These are phyloP conservation scores for Chrysochromulina parva DNA, from an alignment of 78 protist genomes.

Conservation along the genomic window DNA sequence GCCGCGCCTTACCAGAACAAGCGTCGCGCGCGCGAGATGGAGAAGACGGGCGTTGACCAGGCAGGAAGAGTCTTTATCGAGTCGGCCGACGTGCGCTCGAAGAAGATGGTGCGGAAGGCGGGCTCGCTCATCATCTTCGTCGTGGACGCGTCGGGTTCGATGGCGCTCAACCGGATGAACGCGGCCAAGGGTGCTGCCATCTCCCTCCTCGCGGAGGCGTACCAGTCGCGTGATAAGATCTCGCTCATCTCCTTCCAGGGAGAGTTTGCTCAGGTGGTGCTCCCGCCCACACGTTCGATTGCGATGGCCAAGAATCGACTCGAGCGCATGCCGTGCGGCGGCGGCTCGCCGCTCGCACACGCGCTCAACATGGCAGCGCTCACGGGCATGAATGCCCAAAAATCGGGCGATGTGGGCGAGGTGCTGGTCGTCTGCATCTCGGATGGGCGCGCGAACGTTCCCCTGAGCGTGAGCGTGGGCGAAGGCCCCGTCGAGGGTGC, in stretches of 20 bases:
- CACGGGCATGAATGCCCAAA: constrained; percentile 30
- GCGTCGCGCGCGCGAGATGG: constrained; percentile 9
- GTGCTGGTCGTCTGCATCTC: constrained; percentile 47
- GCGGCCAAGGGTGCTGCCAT: constrained; percentile 50
- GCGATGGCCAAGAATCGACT: constrained; percentile 46
- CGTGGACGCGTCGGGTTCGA: constrained; percentile 54
- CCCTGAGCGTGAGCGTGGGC: not conserved
- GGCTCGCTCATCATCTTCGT: constrained; percentile 51
- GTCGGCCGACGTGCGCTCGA: constrained; percentile 2
- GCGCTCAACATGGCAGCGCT: constrained; percentile 28
- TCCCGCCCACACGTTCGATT: constrained; percentile 53
- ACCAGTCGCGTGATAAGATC: constrained; percentile 51
- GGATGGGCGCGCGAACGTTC: constrained; percentile 59
- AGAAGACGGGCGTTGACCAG: too few relatives aligned
- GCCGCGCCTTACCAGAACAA: constrained; percentile 47
- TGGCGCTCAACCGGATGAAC: constrained; percentile 63
- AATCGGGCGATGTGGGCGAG: constrained; percentile 24
- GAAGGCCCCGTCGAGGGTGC: not conserved
- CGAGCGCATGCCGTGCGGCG: constrained; percentile 53
- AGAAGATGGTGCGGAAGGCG: constrained; percentile 53
- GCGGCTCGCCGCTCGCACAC: constrained; percentile 56
- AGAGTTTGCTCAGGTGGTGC: constrained; percentile 19
- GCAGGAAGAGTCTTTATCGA: not conserved
- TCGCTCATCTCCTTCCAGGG: constrained; percentile 41
- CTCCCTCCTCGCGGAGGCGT: constrained; percentile 32